Evolutionary conservation across 805 yeast genomes (phyloP), one percentile per base, ranked within the genome.

Genomic region (Wickerhamiella occidentalis): DNA sequence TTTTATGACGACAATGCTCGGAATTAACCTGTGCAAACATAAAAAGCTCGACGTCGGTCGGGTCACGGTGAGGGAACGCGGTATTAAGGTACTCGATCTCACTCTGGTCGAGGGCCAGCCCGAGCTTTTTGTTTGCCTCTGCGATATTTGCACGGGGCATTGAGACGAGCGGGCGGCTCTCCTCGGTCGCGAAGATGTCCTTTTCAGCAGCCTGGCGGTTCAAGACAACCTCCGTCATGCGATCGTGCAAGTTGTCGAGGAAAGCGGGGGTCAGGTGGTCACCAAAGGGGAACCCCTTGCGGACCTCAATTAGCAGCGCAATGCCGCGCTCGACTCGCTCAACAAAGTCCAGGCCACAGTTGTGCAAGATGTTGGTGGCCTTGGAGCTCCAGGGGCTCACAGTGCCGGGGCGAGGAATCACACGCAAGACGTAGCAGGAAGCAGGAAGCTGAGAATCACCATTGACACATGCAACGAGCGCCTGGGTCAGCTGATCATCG

Each of bases 21-120:
- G 96, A 87, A 72, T 92, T 92, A 57, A 92, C 98, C 70, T 92
- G 99, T 38, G 98, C 99, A 72, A 92, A 92, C 96, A 92, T 92
- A 68, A 92, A 92, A 54, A 92, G 73, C 68, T 92, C 99, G 21
- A 87, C 97, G 66, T 92, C 98, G 28, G 97, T 90, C 48, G 98
- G 97, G 64, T 88, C 85, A 67, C 97, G 79, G 47, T 80, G 73
- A 51, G 78, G 82, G 70, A 92, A 92, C 1, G 96, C 94, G 26
- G 77, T 71, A 59, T 80, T 75, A 61, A 92, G 75, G 67, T 92
- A 92, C 42, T 83, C 85, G 58, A 92, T 85, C 70, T 92, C 99
- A 52, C 95, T 94, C 52, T 76, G 72, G 67, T 94, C 97, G 58
- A 92, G 73, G n/a, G 99, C 98, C 54, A 92, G 73, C 29, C 98